phyloP scores from a whole-genome alignment of 2,329 filamentous ascomycete genomes.

The Penicillium sp. region DNA sequence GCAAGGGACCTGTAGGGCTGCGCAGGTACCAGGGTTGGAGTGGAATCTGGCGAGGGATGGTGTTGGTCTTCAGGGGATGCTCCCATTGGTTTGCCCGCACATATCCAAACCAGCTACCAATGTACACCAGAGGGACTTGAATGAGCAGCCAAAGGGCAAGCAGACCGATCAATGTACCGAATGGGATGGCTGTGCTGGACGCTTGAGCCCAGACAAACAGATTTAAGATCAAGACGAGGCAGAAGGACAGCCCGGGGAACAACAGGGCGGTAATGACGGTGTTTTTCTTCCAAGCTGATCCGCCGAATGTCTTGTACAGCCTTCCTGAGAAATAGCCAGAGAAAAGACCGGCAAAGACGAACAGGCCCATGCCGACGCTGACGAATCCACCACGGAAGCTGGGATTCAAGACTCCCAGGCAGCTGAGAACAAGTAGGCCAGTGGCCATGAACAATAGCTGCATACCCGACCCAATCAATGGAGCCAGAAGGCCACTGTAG shows the following conservation, averaged over 20 bases:
- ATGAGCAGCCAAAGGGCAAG: constrained; percentile 79
- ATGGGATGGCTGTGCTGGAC: constrained; percentile 81
- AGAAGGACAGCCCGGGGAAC: constrained; percentile 75
- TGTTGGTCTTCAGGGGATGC: constrained; percentile 75
- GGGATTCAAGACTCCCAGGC: constrained; percentile 75
- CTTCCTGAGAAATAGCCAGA: constrained; percentile 85
- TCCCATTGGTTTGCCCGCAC: constrained; percentile 67
- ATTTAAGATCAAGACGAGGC: constrained; percentile 74
- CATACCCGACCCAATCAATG: constrained; percentile 79
- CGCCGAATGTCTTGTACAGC: constrained; percentile 80
- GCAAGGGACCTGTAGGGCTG: constrained; percentile 61
- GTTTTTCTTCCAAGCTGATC: constrained; percentile 71
- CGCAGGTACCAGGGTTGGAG: constrained; percentile 72
- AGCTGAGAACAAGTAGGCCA: constrained; percentile 69
- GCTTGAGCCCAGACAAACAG: constrained; percentile 89
- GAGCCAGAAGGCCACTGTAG: constrained; percentile 71
- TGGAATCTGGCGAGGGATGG: constrained; percentile 71
- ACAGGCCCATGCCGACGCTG: constrained; percentile 77
- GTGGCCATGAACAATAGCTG: constrained; percentile 80
- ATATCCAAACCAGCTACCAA: constrained; percentile 76
- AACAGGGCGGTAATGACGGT: constrained; percentile 72
- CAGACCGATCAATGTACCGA: constrained; percentile 72
- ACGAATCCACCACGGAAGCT: constrained; percentile 88
- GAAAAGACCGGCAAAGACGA: constrained; percentile 78
- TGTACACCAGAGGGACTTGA: constrained; percentile 79